Evolutionary conservation across 352 stramenopile species (phyloP), one percentile per base, ranked within the genome.

Genomic region (Pythium insidiosum): DNA sequence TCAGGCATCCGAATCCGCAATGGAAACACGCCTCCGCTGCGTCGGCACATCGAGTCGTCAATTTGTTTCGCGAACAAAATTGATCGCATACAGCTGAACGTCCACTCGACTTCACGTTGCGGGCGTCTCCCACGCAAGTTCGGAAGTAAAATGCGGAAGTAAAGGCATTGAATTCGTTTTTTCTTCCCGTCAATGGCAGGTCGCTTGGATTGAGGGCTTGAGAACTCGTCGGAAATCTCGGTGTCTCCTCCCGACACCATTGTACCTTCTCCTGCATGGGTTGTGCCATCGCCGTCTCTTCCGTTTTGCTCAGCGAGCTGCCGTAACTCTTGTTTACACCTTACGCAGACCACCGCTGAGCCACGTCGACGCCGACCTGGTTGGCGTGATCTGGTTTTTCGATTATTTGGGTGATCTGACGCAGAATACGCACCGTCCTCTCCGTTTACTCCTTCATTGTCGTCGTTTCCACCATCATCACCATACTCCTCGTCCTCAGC

Each of bases 1-100:
- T 97, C 87, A 2, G 90, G 88, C 68, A 97, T 96, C 9, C 84
- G 74, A n/a, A 93, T 65, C 1, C 78, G 68, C 1, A 80, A 24
- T 1, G 72, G 61, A 29, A 84, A 69, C 3, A 61, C 33, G 0
- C 74, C 66, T 0, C 52, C 66, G 6, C 55, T 68, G n/a, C 63
- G 60, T 25, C 68, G 67, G 38, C 67, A 80, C 67, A 88, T 84
- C 5, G 62, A 51, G 28, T 94, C 84, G 24, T 95, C 85, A 9
- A 84, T 58, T 41, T 85, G 68, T 47, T 97, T 97, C 23, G 84
- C 78, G 34, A 88, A 79, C 15, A 97, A 33, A 33, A 97, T 95
- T 1, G 84, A 78, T 5, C 91, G 70, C 66, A 96, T 96, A 36
- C 80, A 92, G 30, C 83, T 80, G 15, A 95, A 66, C 2, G 95